A percentile compares a stretch with the other conserved stretches of the same genome.
Evolutionary conservation across 257 asterid species (phyloP).

Genomic region (Dorcoceras hygrometricum): DNA sequence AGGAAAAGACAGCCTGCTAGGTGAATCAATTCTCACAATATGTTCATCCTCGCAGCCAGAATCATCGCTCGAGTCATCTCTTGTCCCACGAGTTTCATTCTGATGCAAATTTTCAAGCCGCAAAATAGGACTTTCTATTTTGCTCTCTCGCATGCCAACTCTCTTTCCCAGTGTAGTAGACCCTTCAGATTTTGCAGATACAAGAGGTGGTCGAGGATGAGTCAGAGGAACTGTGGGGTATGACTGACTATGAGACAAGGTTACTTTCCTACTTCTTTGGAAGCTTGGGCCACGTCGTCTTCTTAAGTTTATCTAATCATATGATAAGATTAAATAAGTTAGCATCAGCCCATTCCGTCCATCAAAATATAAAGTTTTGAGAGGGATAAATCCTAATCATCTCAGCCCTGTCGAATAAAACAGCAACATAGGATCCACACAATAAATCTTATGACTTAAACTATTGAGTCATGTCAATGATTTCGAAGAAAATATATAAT

Average conservation of each 20-base stretch:
- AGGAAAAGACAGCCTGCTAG: conserved; percentile 63
- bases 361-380: background rate
- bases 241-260: conserved; percentile 55
- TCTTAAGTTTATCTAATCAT: conserved; percentile 43
- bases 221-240: conserved; percentile 51
- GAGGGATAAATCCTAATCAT: background rate
- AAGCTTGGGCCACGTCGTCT: conserved; percentile 34
- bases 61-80: conserved; percentile 71
- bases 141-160: conserved; percentile 30
- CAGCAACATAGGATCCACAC: background rate
- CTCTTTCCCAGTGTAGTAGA: conserved; percentile 46
- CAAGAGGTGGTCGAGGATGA: conserved; percentile 30
- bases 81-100: conserved; percentile 26
- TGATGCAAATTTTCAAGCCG: conserved; percentile 23
- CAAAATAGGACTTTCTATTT: conserved; percentile 12
- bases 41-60: conserved; percentile 84
- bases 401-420: background rate
- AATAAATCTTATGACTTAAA: background rate
- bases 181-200: conserved; percentile 73
- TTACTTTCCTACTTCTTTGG: conserved; percentile 29
- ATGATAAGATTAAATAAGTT: conserved; percentile 21
- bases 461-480: background rate
- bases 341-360: background rate
- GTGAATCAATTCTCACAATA: conserved; percentile 73
- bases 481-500: background rate